Conservation (phyloP, 75 land plant genomes). For the Larix kaempferi region DNA sequence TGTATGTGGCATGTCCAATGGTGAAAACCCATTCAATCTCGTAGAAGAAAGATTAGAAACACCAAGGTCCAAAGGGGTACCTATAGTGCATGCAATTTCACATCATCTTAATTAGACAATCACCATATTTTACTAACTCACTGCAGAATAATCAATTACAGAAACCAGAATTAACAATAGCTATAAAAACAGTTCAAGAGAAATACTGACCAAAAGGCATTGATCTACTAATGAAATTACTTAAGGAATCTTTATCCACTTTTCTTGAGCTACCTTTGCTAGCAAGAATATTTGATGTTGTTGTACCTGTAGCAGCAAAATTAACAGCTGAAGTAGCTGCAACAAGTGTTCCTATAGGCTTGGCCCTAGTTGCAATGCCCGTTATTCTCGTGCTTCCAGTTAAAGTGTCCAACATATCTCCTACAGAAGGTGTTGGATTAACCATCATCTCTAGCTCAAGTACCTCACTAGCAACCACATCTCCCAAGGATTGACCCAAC, state of each 20-base stretch:
- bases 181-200: not conserved
- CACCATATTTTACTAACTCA: not conserved
- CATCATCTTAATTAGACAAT: constrained; percentile 2
- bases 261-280: constrained; percentile 43
- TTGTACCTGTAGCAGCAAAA: constrained; percentile 51
- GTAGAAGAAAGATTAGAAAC: constrained; percentile 57
- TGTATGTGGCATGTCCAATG: constrained; percentile 65
- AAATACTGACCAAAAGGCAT: constrained; percentile 95
- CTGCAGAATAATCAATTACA: not conserved
- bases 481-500: constrained; percentile 85
- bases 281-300: constrained; percentile 40
- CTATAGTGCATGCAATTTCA: constrained; percentile 20
- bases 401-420: constrained; percentile 86
- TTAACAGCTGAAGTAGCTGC: constrained; percentile 49
- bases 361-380: constrained; percentile 73
- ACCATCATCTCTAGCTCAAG: constrained; percentile 83
- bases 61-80: constrained; percentile 86
- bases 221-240: constrained; percentile 72
- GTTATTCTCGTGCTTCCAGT: constrained; percentile 88
- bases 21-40: constrained; percentile 66
- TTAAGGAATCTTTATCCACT: constrained; percentile 76
- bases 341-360: constrained; percentile 80
- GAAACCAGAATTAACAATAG: not conserved
- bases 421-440: constrained; percentile 66
- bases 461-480: constrained; percentile 69